Percentiles rank a stretch among this genome's conserved stretches.
These are phyloP conservation scores for Solanum clarkiae DNA, from an alignment of 257 asterid genomes.

Conservation along the genomic window DNA sequence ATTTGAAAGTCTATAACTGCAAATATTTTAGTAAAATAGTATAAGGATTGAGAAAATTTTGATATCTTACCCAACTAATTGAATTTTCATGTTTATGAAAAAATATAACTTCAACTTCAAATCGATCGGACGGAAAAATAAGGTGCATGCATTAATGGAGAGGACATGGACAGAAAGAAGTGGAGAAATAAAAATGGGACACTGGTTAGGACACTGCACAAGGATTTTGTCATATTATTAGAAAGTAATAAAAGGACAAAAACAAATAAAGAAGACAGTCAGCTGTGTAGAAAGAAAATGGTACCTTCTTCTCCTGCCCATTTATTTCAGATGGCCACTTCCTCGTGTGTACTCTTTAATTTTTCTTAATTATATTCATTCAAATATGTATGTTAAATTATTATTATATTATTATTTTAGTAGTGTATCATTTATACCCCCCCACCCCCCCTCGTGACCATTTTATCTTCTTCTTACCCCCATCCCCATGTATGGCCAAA, in stretches of 20 bases:
- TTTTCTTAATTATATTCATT: neutral
- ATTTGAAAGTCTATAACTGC: no score
- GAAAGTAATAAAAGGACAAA: neutral
- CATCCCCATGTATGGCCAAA: neutral
- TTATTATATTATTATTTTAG: neutral
- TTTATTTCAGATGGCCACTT: constrained; percentile 29
- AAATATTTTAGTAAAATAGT: no score
- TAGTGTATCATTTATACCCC: neutral
- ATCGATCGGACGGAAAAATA: neutral
- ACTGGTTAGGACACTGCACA: neutral
- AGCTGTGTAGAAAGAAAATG: constrained; percentile 5
- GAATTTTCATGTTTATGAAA: no score
- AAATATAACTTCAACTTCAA: no score
- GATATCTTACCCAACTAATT: no score
- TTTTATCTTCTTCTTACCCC: constrained; percentile 1
- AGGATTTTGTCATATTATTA: neutral
- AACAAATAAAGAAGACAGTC: neutral
- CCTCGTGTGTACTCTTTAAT: constrained; percentile 32
- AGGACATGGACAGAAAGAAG: neutral
- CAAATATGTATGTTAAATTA: neutral
- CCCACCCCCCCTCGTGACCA: constrained; percentile 37
- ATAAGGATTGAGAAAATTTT: no score
- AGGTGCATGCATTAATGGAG: neutral
- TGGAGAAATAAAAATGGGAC: neutral
- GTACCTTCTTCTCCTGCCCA: constrained; percentile 14